Evolutionary conservation across 2,329 filamentous ascomycete species (phyloP).

Genomic region (Teratosphaeria zuluensis): DNA sequence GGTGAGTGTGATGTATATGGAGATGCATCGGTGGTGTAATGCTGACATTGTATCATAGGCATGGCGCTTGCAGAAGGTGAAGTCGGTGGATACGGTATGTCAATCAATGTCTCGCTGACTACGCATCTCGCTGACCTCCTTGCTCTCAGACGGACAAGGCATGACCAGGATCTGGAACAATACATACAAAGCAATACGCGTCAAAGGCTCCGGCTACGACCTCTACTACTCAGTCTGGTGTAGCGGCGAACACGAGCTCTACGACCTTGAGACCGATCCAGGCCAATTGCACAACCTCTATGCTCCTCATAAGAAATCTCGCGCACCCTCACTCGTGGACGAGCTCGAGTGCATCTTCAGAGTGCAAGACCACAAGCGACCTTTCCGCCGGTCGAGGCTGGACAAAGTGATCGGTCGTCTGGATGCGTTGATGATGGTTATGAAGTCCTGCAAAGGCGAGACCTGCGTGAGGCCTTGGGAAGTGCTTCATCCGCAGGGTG

Average conservation of each 20-base stretch:
- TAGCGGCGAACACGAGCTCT: constrained; percentile 56
- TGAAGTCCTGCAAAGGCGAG: constrained; percentile 22
- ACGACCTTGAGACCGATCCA: constrained; percentile 35
- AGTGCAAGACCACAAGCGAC: not conserved
- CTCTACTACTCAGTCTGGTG: constrained; percentile 62
- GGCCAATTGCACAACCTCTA: constrained; percentile 16
- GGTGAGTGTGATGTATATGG: constrained; percentile 11
- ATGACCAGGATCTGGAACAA: constrained; percentile 11
- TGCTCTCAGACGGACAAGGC: not conserved
- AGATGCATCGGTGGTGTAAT: not conserved
- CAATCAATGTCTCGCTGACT: not conserved
- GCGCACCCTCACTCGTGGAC: not conserved
- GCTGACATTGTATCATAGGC: constrained; percentile 7
- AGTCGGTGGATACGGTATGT: constrained; percentile 16
- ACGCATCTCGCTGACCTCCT: not conserved
- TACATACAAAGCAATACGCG: constrained; percentile 20
- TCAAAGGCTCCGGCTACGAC: constrained; percentile 37
- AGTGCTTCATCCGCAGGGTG: constrained; percentile 18
- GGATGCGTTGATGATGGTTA: constrained; percentile 23
- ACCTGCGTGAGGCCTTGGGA: constrained; percentile 21
- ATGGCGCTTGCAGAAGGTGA: constrained; percentile 24
- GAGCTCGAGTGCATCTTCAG: not conserved
- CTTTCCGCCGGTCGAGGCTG: not conserved
- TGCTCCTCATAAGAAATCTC: not conserved
- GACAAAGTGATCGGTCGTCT: constrained; percentile 15